phyloP scores from a whole-genome alignment of 2,329 filamentous ascomycete genomes.

The Exophiala calicioides region DNA sequence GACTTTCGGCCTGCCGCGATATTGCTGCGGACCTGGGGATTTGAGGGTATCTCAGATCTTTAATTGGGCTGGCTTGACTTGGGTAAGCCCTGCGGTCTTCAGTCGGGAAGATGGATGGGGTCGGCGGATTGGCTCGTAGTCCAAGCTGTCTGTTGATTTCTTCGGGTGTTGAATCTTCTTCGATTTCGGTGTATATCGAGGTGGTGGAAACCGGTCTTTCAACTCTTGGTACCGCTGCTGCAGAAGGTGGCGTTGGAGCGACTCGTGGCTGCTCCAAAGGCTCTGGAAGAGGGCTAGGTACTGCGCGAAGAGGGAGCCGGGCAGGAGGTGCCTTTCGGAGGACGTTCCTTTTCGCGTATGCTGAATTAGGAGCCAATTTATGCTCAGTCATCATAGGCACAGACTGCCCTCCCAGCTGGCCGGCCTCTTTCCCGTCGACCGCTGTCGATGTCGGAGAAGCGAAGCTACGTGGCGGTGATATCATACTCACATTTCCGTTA shows the following conservation, averaged over 20 bases:
- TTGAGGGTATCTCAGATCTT: constrained; percentile 30
- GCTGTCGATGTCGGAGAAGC: constrained; percentile 1
- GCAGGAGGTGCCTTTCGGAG: constrained; percentile 17
- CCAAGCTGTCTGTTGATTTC: constrained; percentile 23
- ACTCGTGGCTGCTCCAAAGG: constrained; percentile 11
- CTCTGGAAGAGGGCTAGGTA: constrained; percentile 3
- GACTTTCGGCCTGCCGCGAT: constrained; percentile 35
- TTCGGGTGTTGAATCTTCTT: constrained; percentile 26
- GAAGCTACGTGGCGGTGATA: constrained; percentile 8
- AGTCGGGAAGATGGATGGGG: constrained; percentile 21
- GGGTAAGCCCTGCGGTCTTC: constrained; percentile 32
- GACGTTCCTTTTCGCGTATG: constrained; percentile 21
- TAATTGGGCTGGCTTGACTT: constrained; percentile 23
- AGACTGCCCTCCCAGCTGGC: not conserved
- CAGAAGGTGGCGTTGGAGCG: constrained; percentile 8
- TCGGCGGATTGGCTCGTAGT: constrained; percentile 27
- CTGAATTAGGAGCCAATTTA: constrained; percentile 24
- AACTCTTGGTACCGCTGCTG: not conserved
- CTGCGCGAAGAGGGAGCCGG: constrained; percentile 13
- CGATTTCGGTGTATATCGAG: constrained; percentile 36
- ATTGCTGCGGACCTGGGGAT: constrained; percentile 29
- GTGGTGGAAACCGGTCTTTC: constrained; percentile 23
- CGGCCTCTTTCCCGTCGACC: not conserved
- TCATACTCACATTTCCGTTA: constrained; percentile 26
- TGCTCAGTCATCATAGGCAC: constrained; percentile 14